These are phyloP conservation scores for Waltergamsia citrina DNA, from an alignment of 2,329 filamentous ascomycete species.

Conservation along the genomic window DNA sequence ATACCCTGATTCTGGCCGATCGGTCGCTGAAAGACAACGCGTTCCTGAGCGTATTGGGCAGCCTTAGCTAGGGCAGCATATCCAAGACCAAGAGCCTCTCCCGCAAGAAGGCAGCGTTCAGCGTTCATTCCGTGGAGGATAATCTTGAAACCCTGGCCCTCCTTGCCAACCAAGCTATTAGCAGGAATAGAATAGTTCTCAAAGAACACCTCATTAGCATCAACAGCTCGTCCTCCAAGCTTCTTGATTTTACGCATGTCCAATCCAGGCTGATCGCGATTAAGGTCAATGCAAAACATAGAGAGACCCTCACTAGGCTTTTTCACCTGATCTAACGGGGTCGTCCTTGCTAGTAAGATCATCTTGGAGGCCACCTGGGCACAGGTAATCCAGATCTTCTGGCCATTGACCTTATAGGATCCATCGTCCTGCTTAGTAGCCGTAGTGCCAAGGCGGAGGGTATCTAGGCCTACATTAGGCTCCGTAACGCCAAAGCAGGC, in stretches of 20 bases:
- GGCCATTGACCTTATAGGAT: slow-evolving; percentile 59
- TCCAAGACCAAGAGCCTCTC: slow-evolving; percentile 70
- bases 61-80: slow-evolving; percentile 60
- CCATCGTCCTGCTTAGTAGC: slow-evolving; percentile 41
- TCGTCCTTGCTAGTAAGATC: slow-evolving; percentile 72
- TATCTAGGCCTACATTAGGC: slow-evolving; percentile 72
- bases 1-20: slow-evolving; percentile 60
- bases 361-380: slow-evolving; percentile 76
- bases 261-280: slow-evolving; percentile 57
- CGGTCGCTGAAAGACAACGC: slow-evolving; percentile 52
- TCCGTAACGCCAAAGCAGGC: slow-evolving; percentile 82
- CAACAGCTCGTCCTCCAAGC: slow-evolving; percentile 74
- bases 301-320: slow-evolving; percentile 67
- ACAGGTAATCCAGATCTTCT: slow-evolving; percentile 86
- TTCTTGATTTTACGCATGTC: slow-evolving; percentile 68
- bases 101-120: slow-evolving; percentile 64
- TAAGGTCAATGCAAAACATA: slow-evolving; percentile 74
- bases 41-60: slow-evolving; percentile 54
- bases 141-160: slow-evolving; percentile 71
- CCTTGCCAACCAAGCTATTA: slow-evolving; percentile 56
- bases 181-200: slow-evolving; percentile 63
- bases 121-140: slow-evolving; percentile 75
- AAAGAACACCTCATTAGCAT: slow-evolving; percentile 84
- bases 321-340: slow-evolving; percentile 49
- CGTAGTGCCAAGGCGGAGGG: slow-evolving; percentile 56